Evolutionary conservation across 2,329 filamentous ascomycete species (phyloP).

Genomic region (Apiospora sp.): DNA sequence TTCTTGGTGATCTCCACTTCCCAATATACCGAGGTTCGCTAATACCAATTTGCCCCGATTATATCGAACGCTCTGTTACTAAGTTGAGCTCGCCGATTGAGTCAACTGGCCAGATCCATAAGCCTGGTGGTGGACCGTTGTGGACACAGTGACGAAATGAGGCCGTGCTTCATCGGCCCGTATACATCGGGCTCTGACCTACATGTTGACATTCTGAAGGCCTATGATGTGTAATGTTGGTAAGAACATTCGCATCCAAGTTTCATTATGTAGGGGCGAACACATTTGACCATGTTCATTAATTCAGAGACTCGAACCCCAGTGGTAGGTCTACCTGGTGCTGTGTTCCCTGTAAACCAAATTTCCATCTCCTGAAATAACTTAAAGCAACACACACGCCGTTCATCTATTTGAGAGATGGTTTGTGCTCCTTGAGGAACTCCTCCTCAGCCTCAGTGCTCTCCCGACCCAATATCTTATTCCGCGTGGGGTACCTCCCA

Average conservation of each 20-base stretch:
- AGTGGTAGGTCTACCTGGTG: no score
- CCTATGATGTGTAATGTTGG: no score
- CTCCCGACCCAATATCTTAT: conserved; percentile 50
- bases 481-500: conserved; percentile 59
- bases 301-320: no score
- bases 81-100: background rate
- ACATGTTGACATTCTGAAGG: no score
- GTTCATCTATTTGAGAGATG: background rate
- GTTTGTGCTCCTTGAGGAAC: conserved; percentile 45
- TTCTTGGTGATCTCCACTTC: background rate
- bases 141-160: background rate
- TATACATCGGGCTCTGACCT: no score
- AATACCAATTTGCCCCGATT: background rate
- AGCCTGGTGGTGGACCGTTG: background rate
- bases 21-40: background rate
- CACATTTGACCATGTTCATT: no score
- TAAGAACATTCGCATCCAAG: no score
- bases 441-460: conserved; percentile 51
- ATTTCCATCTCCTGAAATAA: no score
- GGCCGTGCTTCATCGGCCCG: background rate
- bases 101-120: background rate
- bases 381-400: no score
- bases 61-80: background rate
- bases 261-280: no score
- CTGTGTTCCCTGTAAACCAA: no score